phyloP scores from a whole-genome alignment of 371 early-diverging fungal genomes.

The Globomyces sp. region DNA sequence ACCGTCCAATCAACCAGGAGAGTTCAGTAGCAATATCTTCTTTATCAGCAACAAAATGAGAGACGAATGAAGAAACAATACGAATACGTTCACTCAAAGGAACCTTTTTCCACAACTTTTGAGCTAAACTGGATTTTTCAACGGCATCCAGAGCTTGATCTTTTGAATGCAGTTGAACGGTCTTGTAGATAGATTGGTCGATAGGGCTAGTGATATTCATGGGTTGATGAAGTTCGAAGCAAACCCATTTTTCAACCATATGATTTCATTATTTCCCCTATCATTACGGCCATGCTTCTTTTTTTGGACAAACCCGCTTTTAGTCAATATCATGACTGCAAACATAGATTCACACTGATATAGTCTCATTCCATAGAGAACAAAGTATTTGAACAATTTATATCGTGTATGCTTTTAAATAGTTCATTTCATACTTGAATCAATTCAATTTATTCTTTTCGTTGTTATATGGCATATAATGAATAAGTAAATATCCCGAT shows the following conservation, averaged over 20 bases:
- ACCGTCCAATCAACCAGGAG: slow-evolving; percentile 69
- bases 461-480: too few species aligned
- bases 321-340: not conserved
- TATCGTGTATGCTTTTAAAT: too few species aligned
- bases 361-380: not conserved
- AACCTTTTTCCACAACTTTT: slow-evolving; percentile 26
- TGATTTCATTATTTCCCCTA: too few species aligned
- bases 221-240: not conserved
- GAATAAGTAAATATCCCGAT: not conserved
- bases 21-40: slow-evolving; percentile 64
- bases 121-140: slow-evolving; percentile 23
- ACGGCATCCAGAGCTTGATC: slow-evolving; percentile 25
- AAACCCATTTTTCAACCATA: not conserved
- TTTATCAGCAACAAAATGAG: slow-evolving; percentile 55
- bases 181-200: slow-evolving; percentile 14
- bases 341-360: not conserved
- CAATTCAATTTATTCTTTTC: too few species aligned
- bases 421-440: too few species aligned
- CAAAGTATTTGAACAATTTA: too few species aligned
- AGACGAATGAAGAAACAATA: slow-evolving; percentile 57
- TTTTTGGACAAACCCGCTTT: too few species aligned
- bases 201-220: slow-evolving; percentile 7
- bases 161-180: not conserved
- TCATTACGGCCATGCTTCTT: too few species aligned
- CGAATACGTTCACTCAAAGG: slow-evolving; percentile 57